A percentile compares a stretch with the other conserved stretches of the same genome.
phyloP scores from a whole-genome alignment of 2,329 filamentous ascomycete species.

The Apiospora marii region DNA sequence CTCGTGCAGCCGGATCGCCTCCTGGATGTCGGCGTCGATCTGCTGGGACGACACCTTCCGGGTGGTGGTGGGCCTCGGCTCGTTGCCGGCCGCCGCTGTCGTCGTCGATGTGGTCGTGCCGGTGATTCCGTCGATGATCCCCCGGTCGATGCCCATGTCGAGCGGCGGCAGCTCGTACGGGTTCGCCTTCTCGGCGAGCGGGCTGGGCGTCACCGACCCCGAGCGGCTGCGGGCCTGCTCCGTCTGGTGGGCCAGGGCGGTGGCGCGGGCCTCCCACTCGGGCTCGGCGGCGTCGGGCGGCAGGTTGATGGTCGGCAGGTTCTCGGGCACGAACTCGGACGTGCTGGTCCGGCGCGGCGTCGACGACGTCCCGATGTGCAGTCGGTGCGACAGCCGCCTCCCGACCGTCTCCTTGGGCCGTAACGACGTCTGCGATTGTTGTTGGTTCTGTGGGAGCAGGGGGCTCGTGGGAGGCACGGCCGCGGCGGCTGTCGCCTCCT shows the following conservation, averaged over 20 bases:
- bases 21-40: slow-evolving; percentile 80
- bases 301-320: slow-evolving; percentile 77
- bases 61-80: slow-evolving; percentile 31
- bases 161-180: slow-evolving; percentile 31
- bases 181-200: slow-evolving; percentile 38
- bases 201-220: slow-evolving; percentile 43
- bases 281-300: slow-evolving; percentile 63
- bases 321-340: slow-evolving; percentile 78
- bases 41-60: slow-evolving; percentile 56
- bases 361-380: slow-evolving; percentile 61
- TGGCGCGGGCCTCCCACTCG: slow-evolving; percentile 92
- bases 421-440: slow-evolving; percentile 64
- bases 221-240: slow-evolving; percentile 51
- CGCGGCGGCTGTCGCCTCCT: slow-evolving; percentile 35
- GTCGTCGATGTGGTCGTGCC: neutral
- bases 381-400: slow-evolving; percentile 69
- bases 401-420: slow-evolving; percentile 11
- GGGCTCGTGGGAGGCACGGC: neutral
- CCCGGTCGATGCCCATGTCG: neutral
- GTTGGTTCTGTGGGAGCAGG: slow-evolving; percentile 12
- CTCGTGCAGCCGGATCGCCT: slow-evolving; percentile 95
- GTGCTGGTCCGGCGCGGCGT: slow-evolving; percentile 59
- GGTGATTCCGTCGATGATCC: neutral
- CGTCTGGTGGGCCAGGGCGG: slow-evolving; percentile 78
- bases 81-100: neutral